Percentiles rank a stretch among this genome's conserved stretches.
Conservation (phyloP, 306 rosid species). For the Luffa acutangula region DNA sequence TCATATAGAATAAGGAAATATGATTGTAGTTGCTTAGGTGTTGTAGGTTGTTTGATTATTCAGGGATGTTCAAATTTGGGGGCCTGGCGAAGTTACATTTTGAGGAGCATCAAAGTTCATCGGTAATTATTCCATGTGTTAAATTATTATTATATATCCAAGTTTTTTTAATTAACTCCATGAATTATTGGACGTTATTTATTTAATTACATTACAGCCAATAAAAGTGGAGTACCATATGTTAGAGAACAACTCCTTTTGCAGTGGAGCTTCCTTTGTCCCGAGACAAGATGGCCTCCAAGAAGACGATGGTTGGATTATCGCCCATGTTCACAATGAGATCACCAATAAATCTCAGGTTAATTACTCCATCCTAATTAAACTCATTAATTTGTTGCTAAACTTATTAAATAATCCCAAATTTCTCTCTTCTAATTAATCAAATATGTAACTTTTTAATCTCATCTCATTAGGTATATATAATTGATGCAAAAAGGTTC, state of each 20-base stretch:
- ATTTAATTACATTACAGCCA: too few species aligned
- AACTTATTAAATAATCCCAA: too few species aligned
- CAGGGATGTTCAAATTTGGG: slow-evolving; percentile 36
- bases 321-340: slow-evolving; percentile 71
- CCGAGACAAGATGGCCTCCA: slow-evolving; percentile 26
- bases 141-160: background rate
- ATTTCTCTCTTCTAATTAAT: background rate
- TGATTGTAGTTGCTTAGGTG: background rate
- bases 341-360: slow-evolving; percentile 35
- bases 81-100: slow-evolving; percentile 57
- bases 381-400: background rate
- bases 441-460: background rate
- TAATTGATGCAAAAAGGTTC: slow-evolving; percentile 43
- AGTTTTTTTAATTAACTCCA: too few species aligned
- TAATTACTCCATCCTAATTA: background rate
- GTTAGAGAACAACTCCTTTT: slow-evolving; percentile 46
- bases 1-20: too few species aligned
- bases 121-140: background rate
- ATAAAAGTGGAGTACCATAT: slow-evolving; percentile 44
- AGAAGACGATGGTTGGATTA: slow-evolving; percentile 80
- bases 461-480: slow-evolving; percentile 29
- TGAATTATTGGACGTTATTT: too few species aligned
- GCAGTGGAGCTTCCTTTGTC: slow-evolving; percentile 60
- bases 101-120: slow-evolving; percentile 1
- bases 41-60: background rate